Evolutionary conservation across 129 eudicot genomes (phyloP).

Genomic region (Solidago caesia): DNA sequence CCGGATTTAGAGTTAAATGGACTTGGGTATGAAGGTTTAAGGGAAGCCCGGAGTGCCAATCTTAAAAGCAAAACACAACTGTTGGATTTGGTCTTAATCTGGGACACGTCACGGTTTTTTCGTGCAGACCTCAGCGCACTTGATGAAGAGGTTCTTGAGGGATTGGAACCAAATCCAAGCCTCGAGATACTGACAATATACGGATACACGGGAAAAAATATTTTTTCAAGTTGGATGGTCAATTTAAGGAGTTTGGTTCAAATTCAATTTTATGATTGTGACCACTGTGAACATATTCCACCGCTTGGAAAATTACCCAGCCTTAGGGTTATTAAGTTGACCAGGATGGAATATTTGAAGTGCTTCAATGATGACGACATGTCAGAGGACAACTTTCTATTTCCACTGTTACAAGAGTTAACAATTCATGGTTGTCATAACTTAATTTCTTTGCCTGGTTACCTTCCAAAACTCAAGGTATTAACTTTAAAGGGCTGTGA

Average conservation of each 20-base stretch:
- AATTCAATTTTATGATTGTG: not conserved
- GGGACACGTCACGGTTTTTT: not conserved
- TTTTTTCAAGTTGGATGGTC: conserved; percentile 20
- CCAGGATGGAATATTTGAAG: not conserved
- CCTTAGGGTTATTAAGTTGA: not conserved
- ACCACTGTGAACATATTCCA: conserved; percentile 4
- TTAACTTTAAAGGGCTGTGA: no score
- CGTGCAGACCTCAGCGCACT: not conserved
- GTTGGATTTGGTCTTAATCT: not conserved
- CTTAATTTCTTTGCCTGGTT: not conserved
- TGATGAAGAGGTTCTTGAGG: conserved; percentile 23
- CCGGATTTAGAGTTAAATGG: not conserved
- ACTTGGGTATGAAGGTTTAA: conserved; percentile 20
- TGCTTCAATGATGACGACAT: not conserved
- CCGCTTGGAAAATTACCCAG: conserved; percentile 19
- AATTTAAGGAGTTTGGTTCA: conserved; percentile 1
- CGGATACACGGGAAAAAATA: not conserved
- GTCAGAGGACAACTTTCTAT: no score
- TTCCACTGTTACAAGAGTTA: no score
- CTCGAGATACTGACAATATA: not conserved
- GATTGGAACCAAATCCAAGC: conserved; percentile 22
- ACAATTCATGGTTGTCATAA: no score
- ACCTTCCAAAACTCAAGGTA: no score
- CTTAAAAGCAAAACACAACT: conserved; percentile 3
- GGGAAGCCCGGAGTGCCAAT: conserved; percentile 22